A percentile compares a stretch with the other conserved stretches of the same genome.
These are phyloP conservation scores for Bipolaris victoriae DNA, from an alignment of 2,329 filamentous ascomycete genomes.

Conservation along the genomic window DNA sequence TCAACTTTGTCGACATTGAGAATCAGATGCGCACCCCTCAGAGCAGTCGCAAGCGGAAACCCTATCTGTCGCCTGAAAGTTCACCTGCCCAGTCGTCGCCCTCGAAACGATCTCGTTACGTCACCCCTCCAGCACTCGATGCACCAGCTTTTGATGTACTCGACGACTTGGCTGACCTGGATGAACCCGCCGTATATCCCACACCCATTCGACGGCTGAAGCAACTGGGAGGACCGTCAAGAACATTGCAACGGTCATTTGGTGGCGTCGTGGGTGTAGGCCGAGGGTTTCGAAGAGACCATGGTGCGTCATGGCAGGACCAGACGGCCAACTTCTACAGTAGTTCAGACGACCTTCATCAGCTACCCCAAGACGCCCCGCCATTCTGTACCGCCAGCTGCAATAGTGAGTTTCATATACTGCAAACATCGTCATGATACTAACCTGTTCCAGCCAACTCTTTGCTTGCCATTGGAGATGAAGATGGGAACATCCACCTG, in stretches of 20 bases:
- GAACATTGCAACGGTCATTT: slow-evolving; percentile 55
- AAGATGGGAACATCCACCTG: slow-evolving; percentile 69
- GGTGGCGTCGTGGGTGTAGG: slow-evolving; percentile 51
- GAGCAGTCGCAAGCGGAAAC: slow-evolving; percentile 47
- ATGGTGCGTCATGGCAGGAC: slow-evolving; percentile 61
- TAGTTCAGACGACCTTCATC: slow-evolving; percentile 60
- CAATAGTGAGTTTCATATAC: slow-evolving; percentile 60
- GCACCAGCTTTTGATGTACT: slow-evolving; percentile 31
- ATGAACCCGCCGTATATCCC: slow-evolving; percentile 33
- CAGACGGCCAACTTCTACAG: slow-evolving; percentile 67
- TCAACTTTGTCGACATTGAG: slow-evolving; percentile 48
- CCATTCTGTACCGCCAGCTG: slow-evolving; percentile 71
- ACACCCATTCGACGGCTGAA: slow-evolving; percentile 49
- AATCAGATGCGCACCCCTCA: slow-evolving; percentile 41
- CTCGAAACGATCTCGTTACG: slow-evolving; percentile 43
- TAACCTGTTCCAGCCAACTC: slow-evolving; percentile 61
- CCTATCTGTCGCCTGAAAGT: slow-evolving; percentile 50
- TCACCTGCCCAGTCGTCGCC: slow-evolving; percentile 53
- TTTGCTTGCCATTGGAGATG: slow-evolving; percentile 71
- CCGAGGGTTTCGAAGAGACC: slow-evolving; percentile 50
- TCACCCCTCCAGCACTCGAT: slow-evolving; percentile 37
- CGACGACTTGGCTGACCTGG: slow-evolving; percentile 37
- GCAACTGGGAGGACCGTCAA: slow-evolving; percentile 42
- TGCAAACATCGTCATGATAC: slow-evolving; percentile 4
- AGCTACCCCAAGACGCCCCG: slow-evolving; percentile 58